A percentile compares a stretch with the other conserved stretches of the same genome.
Conservation (phyloP, 345 rosid species). For the Melastoma malabathricum region DNA sequence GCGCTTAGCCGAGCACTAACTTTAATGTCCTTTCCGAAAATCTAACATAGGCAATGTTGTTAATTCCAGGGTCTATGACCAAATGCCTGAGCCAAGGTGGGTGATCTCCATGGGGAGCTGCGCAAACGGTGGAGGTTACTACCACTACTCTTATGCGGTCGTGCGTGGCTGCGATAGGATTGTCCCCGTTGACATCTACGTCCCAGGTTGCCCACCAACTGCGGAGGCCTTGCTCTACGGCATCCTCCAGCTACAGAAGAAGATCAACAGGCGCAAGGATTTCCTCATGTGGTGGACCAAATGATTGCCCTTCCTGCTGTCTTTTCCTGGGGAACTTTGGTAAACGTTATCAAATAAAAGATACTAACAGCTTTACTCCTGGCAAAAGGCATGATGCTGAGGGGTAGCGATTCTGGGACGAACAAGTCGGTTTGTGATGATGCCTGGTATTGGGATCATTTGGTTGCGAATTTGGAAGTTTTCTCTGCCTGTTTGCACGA, state of each 20-base stretch:
- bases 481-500: too few relatives aligned
- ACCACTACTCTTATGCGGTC: conserved; percentile 93
- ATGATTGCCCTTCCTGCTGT: conserved; percentile 19
- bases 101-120: conserved; percentile 98
- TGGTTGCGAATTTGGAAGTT: too few relatives aligned
- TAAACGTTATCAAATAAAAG: conserved; percentile 3
- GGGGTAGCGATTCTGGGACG: too few relatives aligned
- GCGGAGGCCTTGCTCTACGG: conserved; percentile 96
- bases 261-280: conserved; percentile 96
- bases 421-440: too few relatives aligned
- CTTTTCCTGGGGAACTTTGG: conserved; percentile 5
- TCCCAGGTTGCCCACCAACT: conserved; percentile 97
- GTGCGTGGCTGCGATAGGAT: conserved; percentile 97
- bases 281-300: conserved; percentile 92
- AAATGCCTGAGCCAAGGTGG: conserved; percentile 99
- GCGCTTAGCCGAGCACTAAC: too few relatives aligned
- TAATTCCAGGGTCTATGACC: conserved; percentile 77
- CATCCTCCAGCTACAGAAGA: conserved; percentile 88
- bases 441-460: too few relatives aligned
- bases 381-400: too few relatives aligned
- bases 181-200: conserved; percentile 90
- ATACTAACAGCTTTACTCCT: too few relatives aligned
- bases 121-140: conserved; percentile 97
- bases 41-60: conserved; percentile 1
- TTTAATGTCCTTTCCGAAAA: too few relatives aligned